These are phyloP conservation scores for Lanmaoa pseudosensibilis DNA, from an alignment of 768 basidiomycete species.

Conservation along the genomic window DNA sequence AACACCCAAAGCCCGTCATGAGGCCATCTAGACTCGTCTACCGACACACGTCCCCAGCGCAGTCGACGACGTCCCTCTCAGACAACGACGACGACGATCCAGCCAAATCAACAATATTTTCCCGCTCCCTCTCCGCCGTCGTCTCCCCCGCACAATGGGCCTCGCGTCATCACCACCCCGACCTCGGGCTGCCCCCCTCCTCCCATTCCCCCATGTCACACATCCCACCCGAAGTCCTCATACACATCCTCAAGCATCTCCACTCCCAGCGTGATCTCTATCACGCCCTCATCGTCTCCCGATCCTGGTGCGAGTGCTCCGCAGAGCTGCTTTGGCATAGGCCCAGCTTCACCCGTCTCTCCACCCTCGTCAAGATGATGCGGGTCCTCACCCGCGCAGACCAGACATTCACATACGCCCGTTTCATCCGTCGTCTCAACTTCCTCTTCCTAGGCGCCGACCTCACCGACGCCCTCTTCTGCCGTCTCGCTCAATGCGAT, in stretches of 20 bases:
- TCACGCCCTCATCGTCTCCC: constrained; percentile 74
- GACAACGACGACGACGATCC: constrained; percentile 72
- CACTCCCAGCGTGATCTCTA: constrained; percentile 73
- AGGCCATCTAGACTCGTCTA: constrained; percentile 38
- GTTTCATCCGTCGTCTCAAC: constrained; percentile 89
- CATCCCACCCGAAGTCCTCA: constrained; percentile 88
- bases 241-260: constrained; percentile 87
- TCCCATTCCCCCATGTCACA: constrained; percentile 57
- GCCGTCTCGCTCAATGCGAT: constrained; percentile 68
- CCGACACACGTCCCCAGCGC: constrained; percentile 49
- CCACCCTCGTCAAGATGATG: constrained; percentile 78
- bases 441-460: constrained; percentile 69
- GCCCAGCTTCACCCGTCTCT: constrained; percentile 68
- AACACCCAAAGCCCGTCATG: constrained; percentile 9
- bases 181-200: constrained; percentile 26
- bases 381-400: constrained; percentile 60
- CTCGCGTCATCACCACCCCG: constrained; percentile 35
- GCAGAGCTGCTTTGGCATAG: constrained; percentile 95
- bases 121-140: constrained; percentile 37
- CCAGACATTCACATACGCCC: constrained; percentile 83
- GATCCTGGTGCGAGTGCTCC: constrained; percentile 93
- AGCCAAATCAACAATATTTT: constrained; percentile 45
- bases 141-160: constrained; percentile 71
- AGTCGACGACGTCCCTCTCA: constrained; percentile 76
- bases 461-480: constrained; percentile 74